Conservation (phyloP, 192 early-diverging fungal genomes). For the Borealophlyctis nickersoniae region DNA sequence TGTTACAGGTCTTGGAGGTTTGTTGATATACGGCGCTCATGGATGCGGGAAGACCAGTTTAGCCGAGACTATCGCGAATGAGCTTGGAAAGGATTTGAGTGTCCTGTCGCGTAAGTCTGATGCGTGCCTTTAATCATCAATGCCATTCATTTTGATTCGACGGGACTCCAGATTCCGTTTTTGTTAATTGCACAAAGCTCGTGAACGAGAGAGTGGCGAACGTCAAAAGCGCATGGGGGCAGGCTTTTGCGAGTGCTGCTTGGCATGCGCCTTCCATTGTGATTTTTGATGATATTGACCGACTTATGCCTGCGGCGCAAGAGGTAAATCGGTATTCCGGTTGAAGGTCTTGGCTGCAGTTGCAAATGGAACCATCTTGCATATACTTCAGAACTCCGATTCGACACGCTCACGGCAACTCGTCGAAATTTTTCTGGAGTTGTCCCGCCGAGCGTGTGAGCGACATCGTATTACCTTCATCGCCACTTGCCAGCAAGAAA, state of each 20-base stretch:
- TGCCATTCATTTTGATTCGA: slow-evolving; percentile 9
- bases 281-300: slow-evolving; percentile 74
- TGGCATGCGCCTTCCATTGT: slow-evolving; percentile 71
- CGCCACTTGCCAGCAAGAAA: slow-evolving; percentile 65
- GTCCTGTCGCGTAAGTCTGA: slow-evolving; percentile 25
- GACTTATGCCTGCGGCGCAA: slow-evolving; percentile 67
- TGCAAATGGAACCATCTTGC: slow-evolving; percentile 4
- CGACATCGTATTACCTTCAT: slow-evolving; percentile 45
- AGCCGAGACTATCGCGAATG: slow-evolving; percentile 13
- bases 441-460: slow-evolving; percentile 39
- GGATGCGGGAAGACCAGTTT: slow-evolving; percentile 43
- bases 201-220: slow-evolving; percentile 55
- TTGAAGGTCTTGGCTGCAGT: slow-evolving; percentile 1
- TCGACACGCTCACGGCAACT: slow-evolving; percentile 62
- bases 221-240: slow-evolving; percentile 56
- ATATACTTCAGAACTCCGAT: slow-evolving; percentile 52
- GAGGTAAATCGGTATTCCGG: slow-evolving; percentile 43
- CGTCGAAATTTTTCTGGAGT: slow-evolving; percentile 61
- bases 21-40: slow-evolving; percentile 35
- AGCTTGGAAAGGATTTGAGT: slow-evolving; percentile 19
- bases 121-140: not conserved
- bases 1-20: slow-evolving; percentile 29
- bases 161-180: slow-evolving; percentile 52
- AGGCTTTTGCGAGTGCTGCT: slow-evolving; percentile 61
- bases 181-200: slow-evolving; percentile 66